Base-by-base conservation (phyloP, 805 yeast species). In the Starmera quercuum region DNA sequence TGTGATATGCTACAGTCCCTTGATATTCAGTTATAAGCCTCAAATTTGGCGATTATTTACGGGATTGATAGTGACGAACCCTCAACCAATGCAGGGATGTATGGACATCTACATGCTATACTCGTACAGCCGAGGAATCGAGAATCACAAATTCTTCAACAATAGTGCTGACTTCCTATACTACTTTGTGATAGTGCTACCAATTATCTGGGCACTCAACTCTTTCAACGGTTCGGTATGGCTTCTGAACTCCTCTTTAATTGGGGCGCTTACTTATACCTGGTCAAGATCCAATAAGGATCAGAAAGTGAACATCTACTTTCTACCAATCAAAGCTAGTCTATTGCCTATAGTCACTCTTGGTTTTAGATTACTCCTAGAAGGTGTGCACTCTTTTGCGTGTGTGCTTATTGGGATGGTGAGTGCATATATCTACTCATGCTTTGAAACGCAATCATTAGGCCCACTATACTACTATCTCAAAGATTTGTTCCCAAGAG, bases 21-120 rank as follows among this genome's bases (percentile, higher is more conserved):
- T 29, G 3, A 49, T 63, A 1, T 37, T 48, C 19, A 27, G 30
- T 11, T 38, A 54, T 7, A 50, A 53, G 4, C 58, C 62, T 47
- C 70, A 70, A 43, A 12, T 66, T 19, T 68, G 73, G 58, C 54
- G 78, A 27, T 46, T 68, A 8, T 53, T 74, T 29, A 67, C 81
- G 0, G 64, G 72, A 5, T 72, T 75, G 38, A 48, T 76, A 31
- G 60, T 73, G 2, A 55, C 61, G 2, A 55, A 57, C 34, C 58
- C 60, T 14, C 64, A 59, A 35, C 62, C 68, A 21, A 59, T 66
- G 63, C 65, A 59, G 32, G 68, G 68, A 0, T 39, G 66, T 29
- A 62, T 74, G 56, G 77, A 72, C 39, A 63, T 73, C 10, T 76
- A 76, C 48, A 67, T 73, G 60, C 59, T 75, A 34, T 76, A 76